Evolutionary conservation across 331 rosid genomes (phyloP).

Genomic region (Quercus tomentella): DNA sequence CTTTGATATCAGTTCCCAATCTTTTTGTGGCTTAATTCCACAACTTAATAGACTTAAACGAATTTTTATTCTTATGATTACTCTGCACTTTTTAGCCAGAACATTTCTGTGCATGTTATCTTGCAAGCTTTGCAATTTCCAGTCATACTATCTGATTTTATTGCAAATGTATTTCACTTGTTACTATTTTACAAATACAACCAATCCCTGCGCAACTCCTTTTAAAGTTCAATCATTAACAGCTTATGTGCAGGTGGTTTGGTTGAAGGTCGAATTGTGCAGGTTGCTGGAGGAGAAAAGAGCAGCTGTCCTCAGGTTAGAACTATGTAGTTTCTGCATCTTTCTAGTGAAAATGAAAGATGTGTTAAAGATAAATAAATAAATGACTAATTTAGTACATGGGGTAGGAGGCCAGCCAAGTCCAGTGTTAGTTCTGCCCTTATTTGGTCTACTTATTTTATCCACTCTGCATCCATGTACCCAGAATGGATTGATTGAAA

Average conservation of each 20-base stretch:
- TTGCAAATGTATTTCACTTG: background rate
- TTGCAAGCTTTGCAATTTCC: conserved; percentile 7
- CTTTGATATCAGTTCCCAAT: background rate
- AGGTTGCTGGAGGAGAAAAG: conserved; percentile 92
- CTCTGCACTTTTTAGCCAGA: conserved; percentile 5
- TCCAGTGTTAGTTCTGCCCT: background rate
- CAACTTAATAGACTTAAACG: background rate
- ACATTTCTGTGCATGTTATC: conserved; percentile 2
- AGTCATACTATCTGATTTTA: conserved; percentile 11
- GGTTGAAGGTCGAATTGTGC: conserved; percentile 90
- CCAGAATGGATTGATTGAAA: conserved; percentile 1
- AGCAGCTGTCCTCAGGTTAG: conserved; percentile 76
- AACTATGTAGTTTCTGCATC: conserved; percentile 4
- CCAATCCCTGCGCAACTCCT: conserved; percentile 11
- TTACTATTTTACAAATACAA: conserved; percentile 6
- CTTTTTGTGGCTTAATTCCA: conserved; percentile 12
- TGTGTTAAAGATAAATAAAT: background rate
- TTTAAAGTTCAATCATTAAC: conserved; percentile 36
- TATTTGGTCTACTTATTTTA: background rate
- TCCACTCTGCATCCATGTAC: conserved; percentile 5
- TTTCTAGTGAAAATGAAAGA: background rate
- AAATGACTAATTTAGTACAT: background rate
- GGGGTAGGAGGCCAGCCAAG: background rate
- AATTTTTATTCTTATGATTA: conserved; percentile 4
- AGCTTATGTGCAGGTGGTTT: conserved; percentile 72